Base-by-base conservation (phyloP, 2,329 filamentous ascomycete species). In the Cytospora leucostoma region DNA sequence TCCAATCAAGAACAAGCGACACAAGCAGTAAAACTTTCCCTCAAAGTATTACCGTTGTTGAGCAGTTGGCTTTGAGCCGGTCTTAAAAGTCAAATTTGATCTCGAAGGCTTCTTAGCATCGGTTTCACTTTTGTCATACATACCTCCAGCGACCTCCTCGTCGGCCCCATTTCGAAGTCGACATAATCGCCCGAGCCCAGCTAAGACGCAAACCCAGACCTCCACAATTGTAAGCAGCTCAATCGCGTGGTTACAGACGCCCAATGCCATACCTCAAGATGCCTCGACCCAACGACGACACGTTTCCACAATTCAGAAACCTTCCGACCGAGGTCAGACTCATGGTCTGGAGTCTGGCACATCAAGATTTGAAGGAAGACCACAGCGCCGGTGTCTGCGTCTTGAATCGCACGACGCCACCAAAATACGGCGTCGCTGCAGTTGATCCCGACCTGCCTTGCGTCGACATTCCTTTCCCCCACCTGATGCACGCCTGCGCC, bases 341-440 rank as follows among this genome's bases (percentile, higher is more conserved):
- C 4, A 37, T 50, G 40, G 2, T 50, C 32, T 50, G 40, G 40
- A 27, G 17, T 6, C 37, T 13, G 37, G 37, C 37, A 12, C 12
- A 38, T 11, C 15, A 17, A 17, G 55, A 27, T 15, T 57, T 15
- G 17, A 32, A n/a, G 10, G 15, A 19, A 3, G 8, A 32, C 37
- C 27, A 27, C 27, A 57, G 47, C 38, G 38, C 38, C 3, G 55
- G 47, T 38, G 17, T 57, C 27, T 57, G 55, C 32, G 47, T 27
- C n/a, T 32, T 34, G 5, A n/a, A 47, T 33, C 17, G 34, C 10
- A 32, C 55, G 17, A 49, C 7, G 15, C 5, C 21, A 27, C 55
- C 55, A 2, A 57, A 4, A 32, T 19, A 49, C 3, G 55, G 17
- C 55, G n/a, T 57, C 2, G 27, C 38, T 8, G 55, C 27, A 11